These are phyloP conservation scores for Botrytis squamosa DNA, from an alignment of 2,329 filamentous ascomycete species.

Conservation along the genomic window DNA sequence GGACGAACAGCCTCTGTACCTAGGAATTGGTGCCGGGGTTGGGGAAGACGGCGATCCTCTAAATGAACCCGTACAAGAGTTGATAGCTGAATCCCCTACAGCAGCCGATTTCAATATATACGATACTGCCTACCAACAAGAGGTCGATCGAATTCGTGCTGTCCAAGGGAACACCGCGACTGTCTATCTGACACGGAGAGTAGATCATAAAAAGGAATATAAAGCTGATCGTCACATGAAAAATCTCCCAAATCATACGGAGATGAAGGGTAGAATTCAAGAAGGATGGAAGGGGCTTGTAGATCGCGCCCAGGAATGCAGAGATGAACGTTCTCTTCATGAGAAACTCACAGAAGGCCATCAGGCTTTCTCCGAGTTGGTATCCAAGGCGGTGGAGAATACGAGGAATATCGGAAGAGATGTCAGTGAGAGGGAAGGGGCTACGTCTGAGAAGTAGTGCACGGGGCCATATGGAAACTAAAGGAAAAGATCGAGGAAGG, in stretches of 20 bases:
- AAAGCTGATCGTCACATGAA: constrained; percentile 37
- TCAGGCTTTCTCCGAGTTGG: constrained; percentile 32
- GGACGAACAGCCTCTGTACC: constrained; percentile 61
- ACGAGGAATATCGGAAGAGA: constrained; percentile 22
- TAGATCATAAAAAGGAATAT: constrained; percentile 44
- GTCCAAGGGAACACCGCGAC: constrained; percentile 50
- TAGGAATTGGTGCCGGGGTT: constrained; percentile 73
- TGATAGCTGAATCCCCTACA: constrained; percentile 81
- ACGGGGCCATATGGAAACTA: constrained; percentile 28
- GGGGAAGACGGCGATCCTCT: constrained; percentile 46
- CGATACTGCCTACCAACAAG: constrained; percentile 80
- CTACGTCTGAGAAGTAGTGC: constrained; percentile 22
- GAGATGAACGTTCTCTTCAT: constrained; percentile 18
- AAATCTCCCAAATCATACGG: constrained; percentile 27
- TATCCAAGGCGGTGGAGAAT: constrained; percentile 32
- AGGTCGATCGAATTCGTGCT: constrained; percentile 69
- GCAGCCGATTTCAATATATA: constrained; percentile 86
- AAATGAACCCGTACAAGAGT: constrained; percentile 41
- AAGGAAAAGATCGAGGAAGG: constrained; percentile 25
- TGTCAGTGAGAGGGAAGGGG: constrained; percentile 5
- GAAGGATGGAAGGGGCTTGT: constrained; percentile 37
- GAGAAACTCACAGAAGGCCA: constrained; percentile 22
- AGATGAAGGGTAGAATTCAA: constrained; percentile 29
- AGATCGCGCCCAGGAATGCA: constrained; percentile 34
- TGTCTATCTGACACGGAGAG: constrained; percentile 55